Evolutionary conservation across 495 filamentous ascomycete genomes (phyloP).

Genomic region (Lophiostoma macrostomum): DNA sequence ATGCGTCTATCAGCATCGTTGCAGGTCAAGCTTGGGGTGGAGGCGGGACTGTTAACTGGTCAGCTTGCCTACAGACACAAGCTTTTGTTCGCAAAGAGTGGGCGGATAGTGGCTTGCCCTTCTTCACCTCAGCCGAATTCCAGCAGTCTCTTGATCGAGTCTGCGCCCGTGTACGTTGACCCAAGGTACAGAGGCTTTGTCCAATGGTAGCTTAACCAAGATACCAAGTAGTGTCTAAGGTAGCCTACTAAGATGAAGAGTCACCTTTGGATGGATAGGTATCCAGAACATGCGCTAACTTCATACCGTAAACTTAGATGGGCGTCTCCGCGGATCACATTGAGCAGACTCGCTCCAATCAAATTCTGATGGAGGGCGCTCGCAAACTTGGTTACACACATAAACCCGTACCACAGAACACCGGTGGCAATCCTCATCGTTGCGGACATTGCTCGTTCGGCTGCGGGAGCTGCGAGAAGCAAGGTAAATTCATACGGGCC

Average conservation of each 20-base stretch:
- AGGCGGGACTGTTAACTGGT: slow-evolving; percentile 87
- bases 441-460: slow-evolving; percentile 79
- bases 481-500: no score
- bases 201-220: no score
- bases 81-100: slow-evolving; percentile 79
- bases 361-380: slow-evolving; percentile 68
- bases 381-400: slow-evolving; percentile 70
- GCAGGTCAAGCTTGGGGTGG: slow-evolving; percentile 79
- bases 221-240: no score
- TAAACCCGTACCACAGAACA: slow-evolving; percentile 75
- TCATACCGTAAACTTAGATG: no score
- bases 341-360: slow-evolving; percentile 67
- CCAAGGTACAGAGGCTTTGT: no score
- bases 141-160: slow-evolving; percentile 73
- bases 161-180: slow-evolving; percentile 57
- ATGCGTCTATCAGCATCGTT: slow-evolving; percentile 58
- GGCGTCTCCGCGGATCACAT: slow-evolving; percentile 68
- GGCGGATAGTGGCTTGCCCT: slow-evolving; percentile 67
- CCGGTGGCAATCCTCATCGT: slow-evolving; percentile 63
- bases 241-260: no score
- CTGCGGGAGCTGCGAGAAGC: slow-evolving; percentile 69
- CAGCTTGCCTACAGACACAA: slow-evolving; percentile 77
- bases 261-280: no score
- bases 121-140: slow-evolving; percentile 73
- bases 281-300: no score